Evolutionary conservation across 1,284 basidiomycete species (phyloP).

Genomic region (Irpex sp.): DNA sequence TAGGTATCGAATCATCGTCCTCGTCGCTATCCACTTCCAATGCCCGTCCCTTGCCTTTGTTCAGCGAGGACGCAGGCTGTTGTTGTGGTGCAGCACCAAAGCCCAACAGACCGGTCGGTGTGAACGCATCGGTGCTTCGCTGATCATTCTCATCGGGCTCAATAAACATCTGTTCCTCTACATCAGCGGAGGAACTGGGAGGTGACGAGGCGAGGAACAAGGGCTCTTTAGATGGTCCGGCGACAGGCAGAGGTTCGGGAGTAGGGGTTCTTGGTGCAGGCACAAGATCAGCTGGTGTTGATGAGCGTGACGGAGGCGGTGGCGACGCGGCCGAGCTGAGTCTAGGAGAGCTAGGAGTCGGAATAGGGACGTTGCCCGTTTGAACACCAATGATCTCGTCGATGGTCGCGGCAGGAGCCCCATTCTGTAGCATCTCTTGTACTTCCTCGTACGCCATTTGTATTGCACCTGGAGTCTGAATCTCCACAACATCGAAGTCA

Average conservation of each 20-base stretch:
- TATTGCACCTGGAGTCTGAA: slow-evolving; percentile 15
- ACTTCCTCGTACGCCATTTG: slow-evolving; percentile 10
- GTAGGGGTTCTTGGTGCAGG: not conserved
- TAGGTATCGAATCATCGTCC: not conserved
- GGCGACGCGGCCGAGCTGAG: not conserved
- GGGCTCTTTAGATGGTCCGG: slow-evolving; percentile 6
- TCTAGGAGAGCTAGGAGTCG: not conserved
- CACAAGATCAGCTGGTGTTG: not conserved
- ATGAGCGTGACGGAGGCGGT: not conserved
- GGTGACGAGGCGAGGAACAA: slow-evolving; percentile 8
- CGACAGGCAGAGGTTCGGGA: not conserved
- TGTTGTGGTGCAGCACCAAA: not conserved
- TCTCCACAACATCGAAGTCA: slow-evolving; percentile 8
- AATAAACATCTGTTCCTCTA: not conserved
- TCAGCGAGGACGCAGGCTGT: not conserved
- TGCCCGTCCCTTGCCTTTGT: slow-evolving; percentile 7
- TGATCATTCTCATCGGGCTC: not conserved
- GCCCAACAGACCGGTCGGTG: slow-evolving; percentile 8
- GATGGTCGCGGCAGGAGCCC: not conserved
- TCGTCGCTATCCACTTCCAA: not conserved
- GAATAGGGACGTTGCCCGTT: not conserved
- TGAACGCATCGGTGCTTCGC: slow-evolving; percentile 4
- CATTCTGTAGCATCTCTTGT: not conserved
- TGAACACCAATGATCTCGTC: not conserved
- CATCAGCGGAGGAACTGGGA: not conserved